Percentiles rank a stretch among this genome's conserved stretches.
phyloP scores from a whole-genome alignment of 2,329 filamentous ascomycete genomes.

The Cercospora beticola region DNA sequence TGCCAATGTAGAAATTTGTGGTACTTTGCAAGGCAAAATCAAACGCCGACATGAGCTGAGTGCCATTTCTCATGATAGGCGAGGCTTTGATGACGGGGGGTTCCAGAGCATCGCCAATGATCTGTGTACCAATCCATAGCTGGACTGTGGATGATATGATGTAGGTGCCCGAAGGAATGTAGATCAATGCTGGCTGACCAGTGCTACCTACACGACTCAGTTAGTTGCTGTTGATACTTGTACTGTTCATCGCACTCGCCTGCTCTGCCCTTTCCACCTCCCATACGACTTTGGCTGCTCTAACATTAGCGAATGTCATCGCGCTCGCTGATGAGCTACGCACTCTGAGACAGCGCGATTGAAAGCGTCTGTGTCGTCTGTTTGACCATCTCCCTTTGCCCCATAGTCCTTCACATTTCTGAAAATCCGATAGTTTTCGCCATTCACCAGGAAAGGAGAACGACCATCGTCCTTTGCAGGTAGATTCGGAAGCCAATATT shows the following conservation, averaged over 20 bases:
- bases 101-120: slow-evolving; percentile 73
- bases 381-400: slow-evolving; percentile 58
- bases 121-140: slow-evolving; percentile 87
- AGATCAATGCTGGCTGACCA: slow-evolving; percentile 56
- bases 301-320: not conserved
- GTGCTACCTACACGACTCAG: slow-evolving; percentile 34
- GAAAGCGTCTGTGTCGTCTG: slow-evolving; percentile 89
- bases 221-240: not conserved
- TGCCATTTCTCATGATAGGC: slow-evolving; percentile 20
- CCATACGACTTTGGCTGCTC: slow-evolving; percentile 16
- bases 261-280: slow-evolving; percentile 13
- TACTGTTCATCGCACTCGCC: not conserved
- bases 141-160: slow-evolving; percentile 73
- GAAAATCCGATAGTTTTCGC: slow-evolving; percentile 58
- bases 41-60: slow-evolving; percentile 26
- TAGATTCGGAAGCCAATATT: slow-evolving; percentile 71
- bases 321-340: not conserved
- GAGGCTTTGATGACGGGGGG: slow-evolving; percentile 66
- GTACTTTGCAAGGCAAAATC: slow-evolving; percentile 30
- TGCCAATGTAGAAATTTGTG: slow-evolving; percentile 34
- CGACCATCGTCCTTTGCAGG: slow-evolving; percentile 61
- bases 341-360: slow-evolving; percentile 67
- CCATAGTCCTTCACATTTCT: slow-evolving; percentile 49
- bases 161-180: slow-evolving; percentile 32
- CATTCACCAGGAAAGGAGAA: slow-evolving; percentile 59